A percentile compares a stretch with the other conserved stretches of the same genome.
phyloP scores from a whole-genome alignment of 208 protist species.

The Leishmania guyanensis region DNA sequence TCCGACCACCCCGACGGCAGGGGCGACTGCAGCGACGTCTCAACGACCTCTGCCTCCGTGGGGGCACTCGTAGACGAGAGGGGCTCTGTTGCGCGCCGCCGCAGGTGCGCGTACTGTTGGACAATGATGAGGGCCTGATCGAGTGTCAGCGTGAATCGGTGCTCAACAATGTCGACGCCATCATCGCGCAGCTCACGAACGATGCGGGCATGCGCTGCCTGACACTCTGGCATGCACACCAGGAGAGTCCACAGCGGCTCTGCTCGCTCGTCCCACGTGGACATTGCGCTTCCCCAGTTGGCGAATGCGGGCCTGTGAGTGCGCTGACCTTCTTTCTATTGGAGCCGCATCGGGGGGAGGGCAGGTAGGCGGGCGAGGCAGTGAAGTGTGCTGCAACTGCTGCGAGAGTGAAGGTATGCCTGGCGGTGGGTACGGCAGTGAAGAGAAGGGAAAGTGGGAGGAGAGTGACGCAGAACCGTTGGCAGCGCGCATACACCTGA shows the following conservation, averaged over 20 bases:
- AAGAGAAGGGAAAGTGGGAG: neutral
- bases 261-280: neutral
- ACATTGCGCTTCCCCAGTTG: neutral
- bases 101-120: conserved; percentile 51
- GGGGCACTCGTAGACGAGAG: neutral
- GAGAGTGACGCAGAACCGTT: neutral
- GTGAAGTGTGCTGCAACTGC: neutral
- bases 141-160: conserved; percentile 51
- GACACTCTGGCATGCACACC: conserved; percentile 71
- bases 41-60: neutral
- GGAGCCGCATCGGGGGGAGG: neutral
- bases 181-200: conserved; percentile 51
- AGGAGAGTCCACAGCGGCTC: conserved; percentile 52
- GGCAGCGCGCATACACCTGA: neutral
- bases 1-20: neutral
- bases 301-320: neutral
- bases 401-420: neutral
- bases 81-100: conserved; percentile 4
- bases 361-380: neutral
- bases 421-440: neutral
- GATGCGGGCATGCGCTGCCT: conserved; percentile 51
- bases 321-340: neutral
- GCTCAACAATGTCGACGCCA: conserved; percentile 58
- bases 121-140: conserved; percentile 54
- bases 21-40: conserved; percentile 5